Conservation (phyloP, 495 filamentous ascomycete genomes). For the Pseudomonodictys pantanalensis region DNA sequence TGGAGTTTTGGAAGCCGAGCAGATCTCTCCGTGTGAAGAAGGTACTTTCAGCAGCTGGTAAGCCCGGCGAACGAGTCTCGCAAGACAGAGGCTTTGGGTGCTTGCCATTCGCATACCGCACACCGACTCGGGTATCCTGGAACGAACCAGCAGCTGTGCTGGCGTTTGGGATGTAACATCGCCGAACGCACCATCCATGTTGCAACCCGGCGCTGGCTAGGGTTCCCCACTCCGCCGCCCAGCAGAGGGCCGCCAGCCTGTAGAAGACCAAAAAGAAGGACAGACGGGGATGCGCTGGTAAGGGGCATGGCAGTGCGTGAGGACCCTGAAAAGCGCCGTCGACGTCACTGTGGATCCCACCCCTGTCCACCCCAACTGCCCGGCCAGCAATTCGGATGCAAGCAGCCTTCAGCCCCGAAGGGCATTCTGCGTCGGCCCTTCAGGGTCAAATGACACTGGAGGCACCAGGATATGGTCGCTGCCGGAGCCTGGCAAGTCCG, state of each 20-base stretch:
- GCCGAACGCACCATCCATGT: background rate
- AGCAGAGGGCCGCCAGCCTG: background rate
- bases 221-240: background rate
- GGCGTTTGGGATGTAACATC: background rate
- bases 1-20: background rate
- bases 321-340: too few relatives aligned
- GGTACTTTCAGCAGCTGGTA: background rate
- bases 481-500: too few relatives aligned
- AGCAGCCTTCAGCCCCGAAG: background rate
- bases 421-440: too few relatives aligned
- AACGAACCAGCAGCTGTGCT: background rate
- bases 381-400: too few relatives aligned
- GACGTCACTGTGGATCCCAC: too few relatives aligned
- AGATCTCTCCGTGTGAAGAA: too few relatives aligned
- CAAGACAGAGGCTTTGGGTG: background rate
- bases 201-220: background rate
- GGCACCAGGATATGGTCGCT: background rate
- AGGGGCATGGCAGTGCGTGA: too few relatives aligned
- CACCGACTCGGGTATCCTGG: background rate
- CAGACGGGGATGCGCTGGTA: too few relatives aligned
- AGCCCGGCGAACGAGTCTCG: too few relatives aligned
- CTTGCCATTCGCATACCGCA: background rate
- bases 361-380: too few relatives aligned
- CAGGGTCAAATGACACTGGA: background rate
- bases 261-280: too few relatives aligned